Conservation (phyloP, 2,329 filamentous ascomycete species). For the Hymenotorrendiella dingleyae region DNA sequence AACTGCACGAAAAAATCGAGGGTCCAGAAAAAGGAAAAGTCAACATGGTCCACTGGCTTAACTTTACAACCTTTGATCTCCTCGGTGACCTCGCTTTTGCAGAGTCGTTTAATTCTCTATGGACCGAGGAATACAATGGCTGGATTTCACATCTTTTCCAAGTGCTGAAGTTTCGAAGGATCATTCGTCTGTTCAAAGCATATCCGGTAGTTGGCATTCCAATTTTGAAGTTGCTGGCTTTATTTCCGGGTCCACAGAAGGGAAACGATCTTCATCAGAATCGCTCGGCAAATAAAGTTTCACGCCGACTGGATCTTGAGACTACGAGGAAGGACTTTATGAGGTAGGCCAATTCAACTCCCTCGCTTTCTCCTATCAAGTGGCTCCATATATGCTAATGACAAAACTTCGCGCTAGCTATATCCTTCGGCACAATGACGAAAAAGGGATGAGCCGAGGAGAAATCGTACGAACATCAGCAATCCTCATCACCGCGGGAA, state of each 20-base stretch:
- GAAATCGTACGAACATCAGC: conserved; percentile 13
- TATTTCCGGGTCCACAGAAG: no score
- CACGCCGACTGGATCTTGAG: not conserved
- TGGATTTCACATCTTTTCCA: conserved; percentile 18
- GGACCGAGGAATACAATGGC: conserved; percentile 21
- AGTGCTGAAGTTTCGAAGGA: conserved; percentile 3
- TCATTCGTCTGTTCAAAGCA: no score
- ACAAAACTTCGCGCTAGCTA: not conserved
- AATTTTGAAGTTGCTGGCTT: not conserved
- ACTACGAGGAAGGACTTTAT: not conserved
- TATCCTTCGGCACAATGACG: not conserved
- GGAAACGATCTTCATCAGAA: no score
- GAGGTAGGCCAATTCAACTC: not conserved
- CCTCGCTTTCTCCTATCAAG: not conserved
- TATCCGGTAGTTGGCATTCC: conserved; percentile 3
- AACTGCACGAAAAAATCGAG: conserved; percentile 1
- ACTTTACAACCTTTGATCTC: conserved; percentile 34
- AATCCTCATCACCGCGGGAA: conserved; percentile 14
- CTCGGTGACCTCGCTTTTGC: conserved; percentile 40
- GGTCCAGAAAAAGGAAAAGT: not conserved
- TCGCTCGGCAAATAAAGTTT: not conserved
- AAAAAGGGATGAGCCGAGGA: conserved; percentile 7
- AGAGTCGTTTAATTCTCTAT: conserved; percentile 33
- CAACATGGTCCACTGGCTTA: conserved; percentile 31
- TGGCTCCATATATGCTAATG: not conserved